phyloP scores from a whole-genome alignment of 306 rosid genomes.

The Quercus glauca region DNA sequence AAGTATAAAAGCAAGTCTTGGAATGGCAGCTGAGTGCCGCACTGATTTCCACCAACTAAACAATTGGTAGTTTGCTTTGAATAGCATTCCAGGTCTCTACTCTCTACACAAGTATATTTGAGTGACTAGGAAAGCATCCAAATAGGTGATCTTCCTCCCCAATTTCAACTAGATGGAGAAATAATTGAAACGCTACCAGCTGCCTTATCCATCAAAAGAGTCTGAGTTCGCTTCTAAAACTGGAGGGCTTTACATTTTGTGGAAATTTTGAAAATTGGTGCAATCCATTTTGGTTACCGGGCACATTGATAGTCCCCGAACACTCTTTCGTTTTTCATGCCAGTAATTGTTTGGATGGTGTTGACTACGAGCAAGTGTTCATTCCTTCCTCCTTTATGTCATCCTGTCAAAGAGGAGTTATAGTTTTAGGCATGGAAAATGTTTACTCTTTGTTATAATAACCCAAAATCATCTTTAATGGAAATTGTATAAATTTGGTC shows the following conservation, averaged over 20 bases:
- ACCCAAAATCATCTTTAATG: not conserved
- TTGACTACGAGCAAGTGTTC: not conserved
- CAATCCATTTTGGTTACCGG: not conserved
- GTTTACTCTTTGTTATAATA: not conserved
- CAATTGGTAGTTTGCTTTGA: no score
- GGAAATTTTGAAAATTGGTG: not conserved
- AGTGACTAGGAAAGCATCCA: no score
- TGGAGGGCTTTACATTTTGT: not conserved
- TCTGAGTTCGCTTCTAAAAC: no score
- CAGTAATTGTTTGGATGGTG: not conserved
- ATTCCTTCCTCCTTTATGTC: not conserved
- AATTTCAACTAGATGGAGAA: no score
- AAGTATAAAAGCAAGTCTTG: no score
- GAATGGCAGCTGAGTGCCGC: no score
- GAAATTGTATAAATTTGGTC: not conserved
- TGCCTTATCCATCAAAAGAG: no score
- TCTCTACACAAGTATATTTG: no score
- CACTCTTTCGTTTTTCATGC: not conserved
- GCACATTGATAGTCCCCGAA: not conserved
- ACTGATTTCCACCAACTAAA: no score
- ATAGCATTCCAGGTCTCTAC: no score
- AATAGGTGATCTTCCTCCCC: no score
- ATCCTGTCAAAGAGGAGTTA: not conserved
- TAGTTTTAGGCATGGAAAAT: not conserved
- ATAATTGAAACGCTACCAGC: not conserved